phyloP scores from a whole-genome alignment of 2,329 filamentous ascomycete genomes.

The Sphaerulina musiva region DNA sequence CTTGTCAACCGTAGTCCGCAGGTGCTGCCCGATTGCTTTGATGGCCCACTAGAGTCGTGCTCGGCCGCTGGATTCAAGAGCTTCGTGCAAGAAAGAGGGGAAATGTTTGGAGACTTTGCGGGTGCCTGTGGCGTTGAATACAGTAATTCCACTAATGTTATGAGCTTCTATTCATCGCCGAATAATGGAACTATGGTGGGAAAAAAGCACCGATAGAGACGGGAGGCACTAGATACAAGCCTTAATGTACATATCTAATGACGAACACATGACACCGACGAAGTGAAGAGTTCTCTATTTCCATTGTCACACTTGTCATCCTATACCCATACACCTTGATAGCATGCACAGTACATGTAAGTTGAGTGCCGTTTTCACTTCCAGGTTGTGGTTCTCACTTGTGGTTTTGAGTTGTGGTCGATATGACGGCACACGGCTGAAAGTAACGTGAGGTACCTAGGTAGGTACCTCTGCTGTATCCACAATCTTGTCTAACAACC shows the following conservation, averaged over 20 bases:
- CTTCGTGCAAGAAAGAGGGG: slow-evolving; percentile 40
- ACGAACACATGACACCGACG: no score
- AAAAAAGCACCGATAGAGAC: slow-evolving; percentile 12
- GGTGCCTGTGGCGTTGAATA: slow-evolving; percentile 40
- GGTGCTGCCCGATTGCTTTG: slow-evolving; percentile 42
- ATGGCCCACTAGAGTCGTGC: slow-evolving; percentile 49
- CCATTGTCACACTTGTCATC: no score
- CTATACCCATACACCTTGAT: no score
- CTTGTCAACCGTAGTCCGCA: slow-evolving; percentile 49
- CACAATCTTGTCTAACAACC: slow-evolving; percentile 12
- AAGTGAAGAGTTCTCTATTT: no score
- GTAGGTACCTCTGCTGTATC: slow-evolving; percentile 5
- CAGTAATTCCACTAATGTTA: slow-evolving; percentile 39
- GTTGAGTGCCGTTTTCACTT: no score
- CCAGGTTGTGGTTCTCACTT: no score
- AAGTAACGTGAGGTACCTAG: neutral
- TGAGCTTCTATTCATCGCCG: slow-evolving; percentile 25
- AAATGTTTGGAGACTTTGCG: slow-evolving; percentile 41
- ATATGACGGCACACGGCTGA: neutral
- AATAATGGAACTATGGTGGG: slow-evolving; percentile 22
- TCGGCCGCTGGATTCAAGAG: slow-evolving; percentile 39
- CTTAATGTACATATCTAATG: slow-evolving; percentile 1
- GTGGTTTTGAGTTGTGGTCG: no score
- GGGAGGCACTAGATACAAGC: neutral
- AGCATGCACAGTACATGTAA: no score